These are phyloP conservation scores for Microcyclospora pomicola DNA, from an alignment of 2,329 filamentous ascomycete genomes.

Conservation along the genomic window DNA sequence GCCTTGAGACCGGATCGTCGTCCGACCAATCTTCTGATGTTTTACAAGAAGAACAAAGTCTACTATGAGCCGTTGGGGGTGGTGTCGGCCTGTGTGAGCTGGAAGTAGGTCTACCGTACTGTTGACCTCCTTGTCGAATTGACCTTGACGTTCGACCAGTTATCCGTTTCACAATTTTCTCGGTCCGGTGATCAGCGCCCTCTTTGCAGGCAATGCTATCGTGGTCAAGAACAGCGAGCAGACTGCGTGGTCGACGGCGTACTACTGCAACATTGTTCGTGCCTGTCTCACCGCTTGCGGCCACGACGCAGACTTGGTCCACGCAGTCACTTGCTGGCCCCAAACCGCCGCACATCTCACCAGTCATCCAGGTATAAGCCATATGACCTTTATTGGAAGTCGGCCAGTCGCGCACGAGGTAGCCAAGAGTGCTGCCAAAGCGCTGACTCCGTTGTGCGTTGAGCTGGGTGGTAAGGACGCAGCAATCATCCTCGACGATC, in stretches of 20 bases:
- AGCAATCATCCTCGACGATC: slow-evolving; percentile 74
- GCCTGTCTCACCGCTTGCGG: slow-evolving; percentile 71
- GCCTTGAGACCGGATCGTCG: slow-evolving; percentile 58
- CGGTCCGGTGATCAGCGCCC: slow-evolving; percentile 73
- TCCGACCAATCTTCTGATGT: slow-evolving; percentile 84
- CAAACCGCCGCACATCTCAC: slow-evolving; percentile 68
- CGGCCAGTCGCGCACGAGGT: slow-evolving; percentile 77
- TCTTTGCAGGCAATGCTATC: slow-evolving; percentile 85
- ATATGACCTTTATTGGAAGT: slow-evolving; percentile 94
- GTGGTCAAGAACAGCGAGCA: slow-evolving; percentile 91
- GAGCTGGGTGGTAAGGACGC: slow-evolving; percentile 95
- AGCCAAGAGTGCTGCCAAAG: slow-evolving; percentile 69
- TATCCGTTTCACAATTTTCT: slow-evolving; percentile 76
- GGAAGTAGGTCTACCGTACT: slow-evolving; percentile 55
- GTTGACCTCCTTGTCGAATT: neutral
- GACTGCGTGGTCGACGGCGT: slow-evolving; percentile 80
- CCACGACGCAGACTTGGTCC: slow-evolving; percentile 67
- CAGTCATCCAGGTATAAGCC: slow-evolving; percentile 67
- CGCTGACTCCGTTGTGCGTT: slow-evolving; percentile 74
- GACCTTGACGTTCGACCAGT: slow-evolving; percentile 4
- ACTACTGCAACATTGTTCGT: slow-evolving; percentile 67
- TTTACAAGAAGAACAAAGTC: slow-evolving; percentile 86
- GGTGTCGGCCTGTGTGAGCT: slow-evolving; percentile 81
- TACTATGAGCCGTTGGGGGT: slow-evolving; percentile 86
- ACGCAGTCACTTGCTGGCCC: slow-evolving; percentile 80